Evolutionary conservation across 2,329 filamentous ascomycete species (phyloP), one percentile per base, ranked within the genome.

Genomic region (Penicillium corylophilum): DNA sequence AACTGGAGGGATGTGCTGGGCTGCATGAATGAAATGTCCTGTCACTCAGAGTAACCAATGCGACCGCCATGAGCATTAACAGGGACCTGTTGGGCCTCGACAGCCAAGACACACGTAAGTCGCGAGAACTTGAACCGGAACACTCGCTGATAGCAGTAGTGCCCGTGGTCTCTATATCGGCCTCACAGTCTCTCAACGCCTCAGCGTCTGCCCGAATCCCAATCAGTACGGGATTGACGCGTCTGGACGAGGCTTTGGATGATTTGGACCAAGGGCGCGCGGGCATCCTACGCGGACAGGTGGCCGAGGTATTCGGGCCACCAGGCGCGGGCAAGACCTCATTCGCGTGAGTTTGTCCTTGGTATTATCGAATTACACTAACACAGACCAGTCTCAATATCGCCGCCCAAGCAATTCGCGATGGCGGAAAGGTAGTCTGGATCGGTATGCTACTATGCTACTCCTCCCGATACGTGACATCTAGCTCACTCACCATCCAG

Each of bases 241-340:
- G 71, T 48, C 74, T 83, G 36, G 77, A 84, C 64, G 68, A 65
- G 50, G 65, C 64, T 8, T 40, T 57, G 10, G 60, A 64, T 44
- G 56, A 55, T 24, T 46, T 18, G 20, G 51, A 36, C 35, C 45
- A 12, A 28, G 26, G 18, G 33, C 50, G 35, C 10, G 47, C 48
- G 29, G 59, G 58, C 23, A 77, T 95, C 43, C 81, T 81, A 54
- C 83, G 85, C 50, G 90, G 91, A 13, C 88, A 90, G 68, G 79
- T 96, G 38, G 89, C 88, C 3, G 93, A 97, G 71, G 75, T 96
- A 44, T 95, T 89, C 82, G 93, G 93, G 0, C 90, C 92, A 10
- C 87, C 90, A 8, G 92, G 91, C 1, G 83, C 83, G 23, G 93
- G 92, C 26, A 96, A 95, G 77, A 95, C 90, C 4, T 80, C 87